Conservation (phyloP, 164 flowering plant species). For the Houttuynia cordata region DNA sequence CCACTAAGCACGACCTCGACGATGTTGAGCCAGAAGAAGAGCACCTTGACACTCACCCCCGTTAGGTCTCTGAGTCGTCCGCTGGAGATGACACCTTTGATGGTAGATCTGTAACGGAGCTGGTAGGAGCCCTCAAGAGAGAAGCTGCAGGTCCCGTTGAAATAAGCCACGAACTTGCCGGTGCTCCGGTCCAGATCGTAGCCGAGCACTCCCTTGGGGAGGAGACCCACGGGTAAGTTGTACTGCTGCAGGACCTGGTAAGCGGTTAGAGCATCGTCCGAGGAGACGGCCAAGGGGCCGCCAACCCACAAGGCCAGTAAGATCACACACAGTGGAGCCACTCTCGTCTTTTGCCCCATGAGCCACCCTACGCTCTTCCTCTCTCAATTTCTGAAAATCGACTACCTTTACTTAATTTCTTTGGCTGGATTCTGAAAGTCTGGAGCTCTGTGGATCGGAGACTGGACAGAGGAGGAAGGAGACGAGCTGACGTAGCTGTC, state of each 20-base stretch:
- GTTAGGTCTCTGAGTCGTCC: conserved; percentile 22
- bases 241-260: conserved; percentile 24
- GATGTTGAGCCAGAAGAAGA: conserved; percentile 46
- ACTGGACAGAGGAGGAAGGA: too few species aligned
- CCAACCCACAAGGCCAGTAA: too few species aligned
- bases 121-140: conserved; percentile 34
- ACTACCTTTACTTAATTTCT: too few species aligned
- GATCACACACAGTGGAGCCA: neutral
- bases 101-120: conserved; percentile 32
- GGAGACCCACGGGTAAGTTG: conserved; percentile 45
- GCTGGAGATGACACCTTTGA: conserved; percentile 28
- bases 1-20: conserved; percentile 27
- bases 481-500: too few species aligned
- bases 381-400: too few species aligned
- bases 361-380: too few species aligned
- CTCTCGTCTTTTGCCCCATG: too few species aligned
- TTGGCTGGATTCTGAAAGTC: too few species aligned
- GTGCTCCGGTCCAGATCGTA: conserved; percentile 40
- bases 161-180: conserved; percentile 37
- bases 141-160: conserved; percentile 37
- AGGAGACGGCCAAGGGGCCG: neutral
- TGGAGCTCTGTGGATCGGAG: too few species aligned
- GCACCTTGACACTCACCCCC: conserved; percentile 42
- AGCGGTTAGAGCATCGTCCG: conserved; percentile 11
- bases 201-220: conserved; percentile 42